Conservation (phyloP, 306 rosid species). For the Leucaena leucocephala region DNA sequence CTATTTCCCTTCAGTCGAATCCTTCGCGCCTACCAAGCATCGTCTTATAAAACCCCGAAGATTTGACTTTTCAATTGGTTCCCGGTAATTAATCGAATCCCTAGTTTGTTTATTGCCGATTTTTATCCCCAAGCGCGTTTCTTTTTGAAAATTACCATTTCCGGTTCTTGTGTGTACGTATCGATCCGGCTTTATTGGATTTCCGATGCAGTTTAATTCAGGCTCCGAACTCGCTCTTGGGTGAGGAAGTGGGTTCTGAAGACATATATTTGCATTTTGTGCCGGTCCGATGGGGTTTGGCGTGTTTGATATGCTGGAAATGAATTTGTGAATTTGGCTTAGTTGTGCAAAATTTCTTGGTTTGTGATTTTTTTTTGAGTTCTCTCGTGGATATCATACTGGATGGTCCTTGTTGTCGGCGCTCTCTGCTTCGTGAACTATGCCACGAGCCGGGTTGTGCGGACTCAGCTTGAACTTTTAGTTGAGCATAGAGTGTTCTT, state of each 20-base stretch:
- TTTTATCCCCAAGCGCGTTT: slow-evolving; percentile 28
- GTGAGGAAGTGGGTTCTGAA: slow-evolving; percentile 1
- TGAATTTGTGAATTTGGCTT: background rate
- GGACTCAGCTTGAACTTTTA: background rate
- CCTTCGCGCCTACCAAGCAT: slow-evolving; percentile 18
- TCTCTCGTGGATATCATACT: slow-evolving; percentile 13
- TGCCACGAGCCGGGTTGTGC: background rate
- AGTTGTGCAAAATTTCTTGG: slow-evolving; percentile 5
- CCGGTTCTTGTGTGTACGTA: slow-evolving; percentile 8
- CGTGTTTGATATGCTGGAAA: slow-evolving; percentile 19
- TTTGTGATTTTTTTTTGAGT: slow-evolving; percentile 15
- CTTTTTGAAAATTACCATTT: background rate
- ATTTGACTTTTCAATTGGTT: slow-evolving; percentile 23
- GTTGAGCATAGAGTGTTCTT: slow-evolving; percentile 2
- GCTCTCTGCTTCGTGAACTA: background rate
- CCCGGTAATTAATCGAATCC: slow-evolving; percentile 42
- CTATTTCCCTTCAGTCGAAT: slow-evolving; percentile 24
- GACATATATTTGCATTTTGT: slow-evolving; percentile 3
- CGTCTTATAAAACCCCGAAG: slow-evolving; percentile 17
- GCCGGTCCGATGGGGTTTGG: background rate
- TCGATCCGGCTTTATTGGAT: slow-evolving; percentile 22
- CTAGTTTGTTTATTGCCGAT: slow-evolving; percentile 27
- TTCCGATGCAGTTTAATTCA: background rate
- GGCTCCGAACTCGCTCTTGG: background rate
- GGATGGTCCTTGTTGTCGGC: slow-evolving; percentile 14